Base-by-base conservation (phyloP, 192 early-diverging fungal species). In the Bifiguratus adelaidae region DNA sequence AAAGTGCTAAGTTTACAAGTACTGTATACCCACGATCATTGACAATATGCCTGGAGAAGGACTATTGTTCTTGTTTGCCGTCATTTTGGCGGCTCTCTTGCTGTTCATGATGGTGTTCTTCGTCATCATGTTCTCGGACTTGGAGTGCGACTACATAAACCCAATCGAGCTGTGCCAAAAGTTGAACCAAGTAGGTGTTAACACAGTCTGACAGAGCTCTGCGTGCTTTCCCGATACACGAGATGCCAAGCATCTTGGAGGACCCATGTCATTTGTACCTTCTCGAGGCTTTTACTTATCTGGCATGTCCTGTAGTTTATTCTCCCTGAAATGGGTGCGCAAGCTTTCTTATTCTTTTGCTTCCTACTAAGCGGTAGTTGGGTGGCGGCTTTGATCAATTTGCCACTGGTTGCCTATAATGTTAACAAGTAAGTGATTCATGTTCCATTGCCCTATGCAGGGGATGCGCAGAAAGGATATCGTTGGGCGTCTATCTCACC, bases 111-210 rank as follows among this genome's bases (percentile, higher is more conserved):
- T 91, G 67, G 95, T 98, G 20, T 98, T 92, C 62, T 95, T 95
- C 71, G 89, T 68, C 15, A 72, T 72, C 47, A 72, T 72, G 70
- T 72, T 67, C 53, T 72, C 70, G 28, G 70, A 72, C 48, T 53
- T 93, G 47, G 87, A 98, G 74, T 91, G 87, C 70, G 95, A 98
- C 57, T 98, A 98, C 71, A 94, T 98, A 72, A 98, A 98, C 65
- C 95, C 95, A 9, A 98, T 98, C 54, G 95, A 98, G 61, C 78
- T 98, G 37, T 95, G 91, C 70, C 88, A 86, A 67, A 91, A 84
- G 52, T 74, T 98, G 58, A 98, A 98, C 63, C 86, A 83, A 70
- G 90, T 88, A 73, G 41, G 46, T 30, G 44, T 23, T 54, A 18
- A 32, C 3, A n/a, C n/a, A n/a, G n/a, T n/a, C n/a, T n/a, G n/a